These are phyloP conservation scores for Camellia sinensis DNA, from an alignment of 148 eudicot species.

Conservation along the genomic window DNA sequence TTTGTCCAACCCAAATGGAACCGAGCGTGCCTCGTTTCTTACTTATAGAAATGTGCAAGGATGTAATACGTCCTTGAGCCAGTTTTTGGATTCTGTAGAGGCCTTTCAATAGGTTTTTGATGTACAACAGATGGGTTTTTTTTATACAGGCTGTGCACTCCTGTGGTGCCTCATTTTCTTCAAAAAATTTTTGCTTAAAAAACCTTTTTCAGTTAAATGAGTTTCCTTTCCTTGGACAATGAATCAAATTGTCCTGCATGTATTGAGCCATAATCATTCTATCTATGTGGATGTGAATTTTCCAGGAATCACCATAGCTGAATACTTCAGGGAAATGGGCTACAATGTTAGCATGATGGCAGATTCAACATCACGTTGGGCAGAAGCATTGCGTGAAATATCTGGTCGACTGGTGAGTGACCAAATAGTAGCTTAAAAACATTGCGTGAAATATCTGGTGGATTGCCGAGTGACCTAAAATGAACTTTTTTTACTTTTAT, in stretches of 20 bases:
- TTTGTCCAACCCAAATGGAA: not conserved
- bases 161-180: not conserved
- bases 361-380: constrained; percentile 99
- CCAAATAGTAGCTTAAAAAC: not conserved
- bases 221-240: not conserved
- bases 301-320: constrained; percentile 93
- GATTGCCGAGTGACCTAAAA: too few relatives aligned
- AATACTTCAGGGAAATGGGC: constrained; percentile 98
- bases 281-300: not conserved
- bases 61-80: not conserved
- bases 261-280: constrained; percentile 6
- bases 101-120: too few relatives aligned
- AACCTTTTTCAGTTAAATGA: too few relatives aligned
- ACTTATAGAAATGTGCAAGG: not conserved
- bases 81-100: too few relatives aligned
- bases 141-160: too few relatives aligned
- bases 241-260: not conserved
- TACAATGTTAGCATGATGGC: constrained; percentile 99
- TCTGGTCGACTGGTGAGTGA: constrained; percentile 90
- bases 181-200: not conserved
- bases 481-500: too few relatives aligned
- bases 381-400: constrained; percentile 99
- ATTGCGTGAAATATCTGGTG: too few relatives aligned
- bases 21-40: not conserved
- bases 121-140: too few relatives aligned